phyloP scores from a whole-genome alignment of 2,329 filamentous ascomycete species.

The Aspergillus tanneri region DNA sequence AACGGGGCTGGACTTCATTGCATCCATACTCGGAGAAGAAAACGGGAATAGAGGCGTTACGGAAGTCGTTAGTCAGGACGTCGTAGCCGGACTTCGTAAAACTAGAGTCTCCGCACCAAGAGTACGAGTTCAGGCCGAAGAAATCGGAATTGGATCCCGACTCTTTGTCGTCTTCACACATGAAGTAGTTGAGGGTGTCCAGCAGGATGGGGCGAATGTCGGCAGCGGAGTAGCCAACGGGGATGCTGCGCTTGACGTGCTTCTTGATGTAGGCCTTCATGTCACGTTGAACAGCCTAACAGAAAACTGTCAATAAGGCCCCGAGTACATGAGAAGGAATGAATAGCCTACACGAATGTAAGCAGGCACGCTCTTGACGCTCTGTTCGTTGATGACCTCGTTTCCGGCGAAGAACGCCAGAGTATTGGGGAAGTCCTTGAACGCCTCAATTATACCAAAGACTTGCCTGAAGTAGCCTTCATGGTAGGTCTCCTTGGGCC shows the following conservation, averaged over 20 bases:
- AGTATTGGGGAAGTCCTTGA: conserved; percentile 65
- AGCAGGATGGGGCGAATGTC: conserved; percentile 61
- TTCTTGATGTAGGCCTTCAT: conserved; percentile 67
- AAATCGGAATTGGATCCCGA: conserved; percentile 60
- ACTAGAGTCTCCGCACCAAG: conserved; percentile 63
- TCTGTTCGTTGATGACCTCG: conserved; percentile 66
- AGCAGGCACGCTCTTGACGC: conserved; percentile 53
- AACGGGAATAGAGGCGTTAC: conserved; percentile 58
- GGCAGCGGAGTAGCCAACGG: conserved; percentile 67
- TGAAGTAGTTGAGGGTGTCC: conserved; percentile 62
- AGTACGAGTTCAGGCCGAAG: conserved; percentile 67
- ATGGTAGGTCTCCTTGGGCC: conserved; percentile 57
- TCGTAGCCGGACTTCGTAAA: conserved; percentile 57
- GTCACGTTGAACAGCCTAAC: conserved; percentile 62
- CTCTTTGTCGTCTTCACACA: conserved; percentile 53
- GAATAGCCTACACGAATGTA: conserved; percentile 61
- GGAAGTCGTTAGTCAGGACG: conserved; percentile 58
- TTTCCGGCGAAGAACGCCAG: conserved; percentile 68
- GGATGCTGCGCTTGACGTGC: conserved; percentile 57
- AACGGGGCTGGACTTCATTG: conserved; percentile 57
- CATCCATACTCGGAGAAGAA: conserved; percentile 69
- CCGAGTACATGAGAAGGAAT: too few species aligned
- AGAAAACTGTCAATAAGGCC: neutral
- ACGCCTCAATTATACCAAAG: conserved; percentile 64
- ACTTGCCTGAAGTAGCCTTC: conserved; percentile 57